A percentile compares a stretch with the other conserved stretches of the same genome.
Conservation (phyloP, 208 protist species). For the Spongospora subterranea region DNA sequence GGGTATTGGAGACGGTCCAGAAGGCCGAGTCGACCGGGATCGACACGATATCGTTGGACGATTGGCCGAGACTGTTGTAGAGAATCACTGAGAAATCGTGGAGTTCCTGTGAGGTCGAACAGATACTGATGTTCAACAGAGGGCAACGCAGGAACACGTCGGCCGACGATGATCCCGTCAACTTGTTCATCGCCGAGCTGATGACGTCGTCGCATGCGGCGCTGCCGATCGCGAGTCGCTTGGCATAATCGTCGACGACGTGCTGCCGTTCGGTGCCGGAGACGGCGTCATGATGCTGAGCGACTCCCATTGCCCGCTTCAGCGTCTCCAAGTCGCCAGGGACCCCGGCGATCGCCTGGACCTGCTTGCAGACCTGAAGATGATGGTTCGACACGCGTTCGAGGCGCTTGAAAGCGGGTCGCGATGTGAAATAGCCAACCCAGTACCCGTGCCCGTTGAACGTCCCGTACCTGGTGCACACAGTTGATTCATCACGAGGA, state of each 20-base stretch:
- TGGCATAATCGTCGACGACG: slow-evolving; percentile 55
- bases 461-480: background rate
- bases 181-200: background rate
- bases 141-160: background rate
- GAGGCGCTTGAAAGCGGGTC: slow-evolving; percentile 44
- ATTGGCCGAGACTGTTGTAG: slow-evolving; percentile 15
- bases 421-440: slow-evolving; percentile 55
- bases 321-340: background rate
- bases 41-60: background rate
- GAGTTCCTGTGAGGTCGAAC: background rate
- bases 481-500: background rate
- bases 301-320: slow-evolving; percentile 30
- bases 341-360: background rate
- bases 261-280: slow-evolving; percentile 38
- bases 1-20: background rate
- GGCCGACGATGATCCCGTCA: background rate
- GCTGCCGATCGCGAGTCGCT: slow-evolving; percentile 37
- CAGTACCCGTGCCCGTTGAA: slow-evolving; percentile 21
- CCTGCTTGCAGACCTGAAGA: slow-evolving; percentile 49
- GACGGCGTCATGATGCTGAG: slow-evolving; percentile 56
- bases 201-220: slow-evolving; percentile 33
- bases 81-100: background rate
- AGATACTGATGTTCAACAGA: slow-evolving; percentile 21
- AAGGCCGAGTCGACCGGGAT: background rate
- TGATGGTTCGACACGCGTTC: slow-evolving; percentile 44